These are phyloP conservation scores for Wickerhamiella sergipiensis DNA, from an alignment of 805 yeast species.

Conservation along the genomic window DNA sequence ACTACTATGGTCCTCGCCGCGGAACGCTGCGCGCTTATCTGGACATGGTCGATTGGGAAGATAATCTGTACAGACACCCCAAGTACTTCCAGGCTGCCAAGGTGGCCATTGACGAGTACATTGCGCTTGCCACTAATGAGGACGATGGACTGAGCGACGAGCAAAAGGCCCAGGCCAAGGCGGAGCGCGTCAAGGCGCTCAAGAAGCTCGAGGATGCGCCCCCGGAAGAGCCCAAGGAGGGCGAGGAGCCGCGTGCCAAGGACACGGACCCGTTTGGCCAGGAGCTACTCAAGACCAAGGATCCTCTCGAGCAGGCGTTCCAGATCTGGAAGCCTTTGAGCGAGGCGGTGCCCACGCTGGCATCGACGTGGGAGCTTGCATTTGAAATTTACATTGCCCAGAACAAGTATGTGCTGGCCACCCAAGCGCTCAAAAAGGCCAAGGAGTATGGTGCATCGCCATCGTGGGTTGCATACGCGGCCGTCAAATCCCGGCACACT, in stretches of 20 bases:
- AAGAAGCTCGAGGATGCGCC: conserved; percentile 32
- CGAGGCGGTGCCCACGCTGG: conserved; percentile 19
- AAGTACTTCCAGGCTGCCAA: conserved; percentile 54
- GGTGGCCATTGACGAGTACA: conserved; percentile 48
- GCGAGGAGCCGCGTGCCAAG: conserved; percentile 6
- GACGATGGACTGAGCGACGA: conserved; percentile 21
- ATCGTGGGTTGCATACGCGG: conserved; percentile 21
- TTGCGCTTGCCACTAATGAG: conserved; percentile 25
- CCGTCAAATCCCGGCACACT: conserved; percentile 24
- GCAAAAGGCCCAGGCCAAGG: conserved; percentile 28
- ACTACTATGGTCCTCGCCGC: conserved; percentile 75
- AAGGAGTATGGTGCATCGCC: conserved; percentile 25
- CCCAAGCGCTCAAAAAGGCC: conserved; percentile 36
- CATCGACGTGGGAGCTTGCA: conserved; percentile 32
- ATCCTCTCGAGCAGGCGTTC: conserved; percentile 32
- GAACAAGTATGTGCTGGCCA: conserved; percentile 38
- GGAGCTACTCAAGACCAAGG: conserved; percentile 24
- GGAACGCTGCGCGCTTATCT: conserved; percentile 82
- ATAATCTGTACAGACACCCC: conserved; percentile 53
- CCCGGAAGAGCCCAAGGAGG: conserved; percentile 4
- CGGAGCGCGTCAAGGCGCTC: conserved; percentile 30
- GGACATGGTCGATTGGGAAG: conserved; percentile 73
- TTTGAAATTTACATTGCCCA: conserved; percentile 32
- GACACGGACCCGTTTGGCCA: conserved; percentile 38
- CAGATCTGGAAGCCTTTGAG: conserved; percentile 28